Conservation (phyloP, 768 basidiomycete species). For the Suillus alpinus region DNA sequence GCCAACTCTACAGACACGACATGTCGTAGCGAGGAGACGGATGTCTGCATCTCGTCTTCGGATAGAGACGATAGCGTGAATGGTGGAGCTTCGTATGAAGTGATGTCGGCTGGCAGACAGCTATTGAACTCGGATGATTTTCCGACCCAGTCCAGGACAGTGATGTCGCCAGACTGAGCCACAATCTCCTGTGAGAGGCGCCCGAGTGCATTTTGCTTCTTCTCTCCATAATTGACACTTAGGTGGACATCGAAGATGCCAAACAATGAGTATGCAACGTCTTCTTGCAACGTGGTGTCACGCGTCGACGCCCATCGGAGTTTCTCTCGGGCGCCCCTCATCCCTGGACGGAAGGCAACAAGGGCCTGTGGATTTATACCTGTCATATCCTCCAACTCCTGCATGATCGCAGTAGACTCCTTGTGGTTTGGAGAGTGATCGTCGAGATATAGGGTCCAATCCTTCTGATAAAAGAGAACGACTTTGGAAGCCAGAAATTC, state of each 20-base stretch:
- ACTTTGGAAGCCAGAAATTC: not conserved
- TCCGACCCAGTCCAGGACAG: constrained; percentile 4
- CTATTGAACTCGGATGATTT: not conserved
- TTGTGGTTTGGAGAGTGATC: not conserved
- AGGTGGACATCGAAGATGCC: constrained; percentile 4
- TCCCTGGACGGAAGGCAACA: too few relatives aligned
- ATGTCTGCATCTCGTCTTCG: not conserved
- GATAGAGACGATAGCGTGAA: not conserved
- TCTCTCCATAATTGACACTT: constrained; percentile 12
- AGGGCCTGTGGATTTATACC: not conserved
- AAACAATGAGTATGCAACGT: not conserved
- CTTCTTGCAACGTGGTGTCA: too few relatives aligned
- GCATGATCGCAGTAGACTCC: not conserved
- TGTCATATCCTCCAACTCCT: not conserved
- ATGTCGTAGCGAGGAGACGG: not conserved
- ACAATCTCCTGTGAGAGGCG: constrained; percentile 2
- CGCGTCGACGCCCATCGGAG: too few relatives aligned
- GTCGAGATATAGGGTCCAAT: not conserved
- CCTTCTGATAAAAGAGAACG: not conserved
- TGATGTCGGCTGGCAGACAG: not conserved
- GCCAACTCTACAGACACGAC: not conserved
- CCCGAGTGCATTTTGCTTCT: constrained; percentile 1
- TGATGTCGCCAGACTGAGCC: not conserved
- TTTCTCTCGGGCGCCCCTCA: too few relatives aligned
- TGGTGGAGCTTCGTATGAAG: not conserved